phyloP scores from a whole-genome alignment of 2,329 filamentous ascomycete genomes.

The Neonectria hederae region DNA sequence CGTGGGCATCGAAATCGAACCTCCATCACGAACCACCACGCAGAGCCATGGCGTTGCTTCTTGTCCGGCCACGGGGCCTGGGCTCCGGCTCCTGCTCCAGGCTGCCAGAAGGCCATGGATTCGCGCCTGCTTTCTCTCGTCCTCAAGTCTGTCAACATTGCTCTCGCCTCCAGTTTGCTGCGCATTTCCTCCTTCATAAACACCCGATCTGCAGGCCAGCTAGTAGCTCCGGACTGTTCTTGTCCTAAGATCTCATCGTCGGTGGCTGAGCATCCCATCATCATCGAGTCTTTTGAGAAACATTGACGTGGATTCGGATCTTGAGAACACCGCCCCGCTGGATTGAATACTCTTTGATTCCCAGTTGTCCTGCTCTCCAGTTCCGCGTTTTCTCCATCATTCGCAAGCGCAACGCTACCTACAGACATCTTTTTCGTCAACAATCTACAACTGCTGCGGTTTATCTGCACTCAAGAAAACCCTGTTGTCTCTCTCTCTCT shows the following conservation, averaged over 20 bases:
- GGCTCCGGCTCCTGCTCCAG: constrained; percentile 2
- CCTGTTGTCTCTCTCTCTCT: background rate
- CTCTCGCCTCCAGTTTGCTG: background rate
- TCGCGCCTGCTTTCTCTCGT: background rate
- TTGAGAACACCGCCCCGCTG: background rate
- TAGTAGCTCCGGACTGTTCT: background rate
- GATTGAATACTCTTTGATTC: background rate
- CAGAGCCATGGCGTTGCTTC: constrained; percentile 6
- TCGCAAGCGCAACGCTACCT: background rate
- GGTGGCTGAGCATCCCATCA: background rate
- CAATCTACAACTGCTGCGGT: background rate
- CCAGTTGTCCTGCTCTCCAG: background rate
- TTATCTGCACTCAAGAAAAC: background rate
- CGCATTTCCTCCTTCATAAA: background rate
- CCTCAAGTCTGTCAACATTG: too few species aligned
- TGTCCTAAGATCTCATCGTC: background rate
- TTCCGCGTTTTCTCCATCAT: background rate
- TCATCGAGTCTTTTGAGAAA: background rate
- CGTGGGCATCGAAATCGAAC: constrained; percentile 38
- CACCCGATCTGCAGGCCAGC: background rate
- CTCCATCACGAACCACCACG: background rate
- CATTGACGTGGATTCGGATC: background rate
- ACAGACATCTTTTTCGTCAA: background rate
- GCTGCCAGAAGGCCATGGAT: background rate
- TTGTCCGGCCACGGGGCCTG: constrained; percentile 1